Percentiles rank a stretch among this genome's conserved stretches.
phyloP scores from a whole-genome alignment of 306 rosid species.

The Lagenaria siceraria region DNA sequence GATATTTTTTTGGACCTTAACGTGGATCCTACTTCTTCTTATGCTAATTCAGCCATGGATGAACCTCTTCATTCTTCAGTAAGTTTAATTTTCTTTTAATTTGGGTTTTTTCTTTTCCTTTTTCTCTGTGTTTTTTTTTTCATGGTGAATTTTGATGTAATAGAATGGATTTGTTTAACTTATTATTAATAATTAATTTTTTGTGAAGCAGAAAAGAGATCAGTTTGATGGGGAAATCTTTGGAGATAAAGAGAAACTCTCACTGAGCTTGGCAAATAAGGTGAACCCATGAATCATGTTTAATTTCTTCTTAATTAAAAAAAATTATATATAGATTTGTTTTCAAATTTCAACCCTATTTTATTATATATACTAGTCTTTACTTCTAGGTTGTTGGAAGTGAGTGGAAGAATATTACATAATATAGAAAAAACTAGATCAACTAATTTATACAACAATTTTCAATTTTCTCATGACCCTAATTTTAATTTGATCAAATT shows the following conservation, averaged over 20 bases:
- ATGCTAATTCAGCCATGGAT: not conserved
- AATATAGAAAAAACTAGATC: not conserved
- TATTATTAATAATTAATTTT: not conserved
- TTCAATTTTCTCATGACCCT: too few relatives aligned
- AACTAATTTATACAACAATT: too few relatives aligned
- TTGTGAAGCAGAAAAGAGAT: constrained; percentile 12
- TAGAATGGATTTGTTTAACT: too few relatives aligned
- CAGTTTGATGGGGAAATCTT: not conserved
- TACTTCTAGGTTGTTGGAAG: not conserved
- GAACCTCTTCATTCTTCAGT: constrained; percentile 11
- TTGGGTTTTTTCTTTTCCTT: not conserved
- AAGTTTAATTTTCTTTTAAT: not conserved
- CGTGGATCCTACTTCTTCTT: constrained; percentile 11
- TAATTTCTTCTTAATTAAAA: not conserved
- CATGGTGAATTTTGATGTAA: not conserved
- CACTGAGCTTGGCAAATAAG: not conserved
- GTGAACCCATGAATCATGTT: not conserved
- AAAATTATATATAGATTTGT: not conserved
- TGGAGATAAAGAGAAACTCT: not conserved
- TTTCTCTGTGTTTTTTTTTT: not conserved
- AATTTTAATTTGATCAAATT: too few relatives aligned
- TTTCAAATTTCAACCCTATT: not conserved
- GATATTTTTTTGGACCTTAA: constrained; percentile 54
- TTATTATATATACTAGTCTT: not conserved
- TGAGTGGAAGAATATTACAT: not conserved